A percentile compares a stretch with the other conserved stretches of the same genome.
These are phyloP conservation scores for Colletotrichum endophyticum DNA, from an alignment of 2,329 filamentous ascomycete genomes.

Conservation along the genomic window DNA sequence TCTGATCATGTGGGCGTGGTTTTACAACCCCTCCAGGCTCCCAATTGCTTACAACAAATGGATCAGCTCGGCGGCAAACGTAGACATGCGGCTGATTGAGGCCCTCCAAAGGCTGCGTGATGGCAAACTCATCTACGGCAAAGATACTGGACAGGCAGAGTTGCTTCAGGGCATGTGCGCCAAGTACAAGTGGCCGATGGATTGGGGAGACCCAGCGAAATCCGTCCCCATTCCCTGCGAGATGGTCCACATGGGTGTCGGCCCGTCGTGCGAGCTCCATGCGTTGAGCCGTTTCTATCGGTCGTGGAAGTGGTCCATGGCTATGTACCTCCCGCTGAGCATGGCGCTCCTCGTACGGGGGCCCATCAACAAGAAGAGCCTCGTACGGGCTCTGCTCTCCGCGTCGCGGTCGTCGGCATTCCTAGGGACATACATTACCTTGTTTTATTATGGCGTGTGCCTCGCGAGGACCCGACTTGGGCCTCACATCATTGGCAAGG, in stretches of 20 bases:
- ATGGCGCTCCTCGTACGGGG: constrained; percentile 64
- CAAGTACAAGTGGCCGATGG: constrained; percentile 71
- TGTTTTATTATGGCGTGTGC: constrained; percentile 89
- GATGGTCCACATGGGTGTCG: constrained; percentile 81
- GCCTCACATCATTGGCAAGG: constrained; percentile 67
- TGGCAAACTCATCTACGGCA: constrained; percentile 72
- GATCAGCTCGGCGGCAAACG: constrained; percentile 78
- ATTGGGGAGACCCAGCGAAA: constrained; percentile 74
- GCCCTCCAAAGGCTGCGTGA: constrained; percentile 71
- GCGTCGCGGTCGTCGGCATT: constrained; percentile 77
- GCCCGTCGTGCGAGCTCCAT: constrained; percentile 77
- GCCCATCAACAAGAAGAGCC: constrained; percentile 47
- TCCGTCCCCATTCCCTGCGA: constrained; percentile 80
- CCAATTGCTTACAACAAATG: constrained; percentile 79
- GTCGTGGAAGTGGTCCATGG: constrained; percentile 76
- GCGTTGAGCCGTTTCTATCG: constrained; percentile 70
- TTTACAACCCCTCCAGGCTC: constrained; percentile 74
- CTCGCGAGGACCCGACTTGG: constrained; percentile 76
- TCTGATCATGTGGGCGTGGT: constrained; percentile 89
- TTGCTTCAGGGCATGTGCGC: constrained; percentile 75
- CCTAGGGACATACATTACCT: constrained; percentile 75
- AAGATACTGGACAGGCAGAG: constrained; percentile 72
- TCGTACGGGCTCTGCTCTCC: constrained; percentile 57
- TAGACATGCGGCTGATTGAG: constrained; percentile 76
- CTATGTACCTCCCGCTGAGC: constrained; percentile 79